Conservation (phyloP, 2,329 filamentous ascomycete species). For the Diaporthe sp. region DNA sequence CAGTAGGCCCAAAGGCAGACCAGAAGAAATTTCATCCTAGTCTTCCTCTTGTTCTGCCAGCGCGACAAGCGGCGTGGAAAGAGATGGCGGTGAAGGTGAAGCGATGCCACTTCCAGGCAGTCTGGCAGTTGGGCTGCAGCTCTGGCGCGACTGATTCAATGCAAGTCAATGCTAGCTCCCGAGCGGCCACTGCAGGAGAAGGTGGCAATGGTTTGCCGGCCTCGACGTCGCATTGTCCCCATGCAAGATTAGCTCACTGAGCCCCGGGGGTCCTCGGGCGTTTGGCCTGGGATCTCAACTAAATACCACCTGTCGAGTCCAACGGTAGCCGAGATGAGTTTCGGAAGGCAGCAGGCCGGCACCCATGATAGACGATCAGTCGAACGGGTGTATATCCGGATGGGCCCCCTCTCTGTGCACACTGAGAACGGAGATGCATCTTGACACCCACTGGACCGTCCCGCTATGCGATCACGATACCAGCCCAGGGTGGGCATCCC, state of each 20-base stretch:
- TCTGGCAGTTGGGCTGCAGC: slow-evolving; percentile 13
- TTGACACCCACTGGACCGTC: background rate
- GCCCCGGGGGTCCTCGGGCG: background rate
- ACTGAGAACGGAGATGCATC: background rate
- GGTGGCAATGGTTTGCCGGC: slow-evolving; percentile 19
- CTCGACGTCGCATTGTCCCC: slow-evolving; percentile 21
- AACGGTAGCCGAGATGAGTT: slow-evolving; percentile 2
- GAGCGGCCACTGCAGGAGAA: slow-evolving; percentile 15
- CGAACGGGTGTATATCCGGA: no score
- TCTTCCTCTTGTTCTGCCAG: slow-evolving; percentile 18
- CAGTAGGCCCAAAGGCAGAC: slow-evolving; percentile 13
- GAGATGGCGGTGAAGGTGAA: slow-evolving; percentile 31
- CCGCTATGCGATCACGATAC: background rate
- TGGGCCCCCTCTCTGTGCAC: background rate
- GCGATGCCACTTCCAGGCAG: slow-evolving; percentile 23
- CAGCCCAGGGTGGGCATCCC: background rate
- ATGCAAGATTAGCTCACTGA: slow-evolving; percentile 24
- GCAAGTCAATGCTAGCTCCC: slow-evolving; percentile 18
- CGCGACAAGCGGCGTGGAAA: slow-evolving; percentile 27
- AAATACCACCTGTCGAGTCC: background rate
- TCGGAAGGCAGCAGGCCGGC: slow-evolving; percentile 1
- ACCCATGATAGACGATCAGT: no score
- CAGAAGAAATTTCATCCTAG: slow-evolving; percentile 1
- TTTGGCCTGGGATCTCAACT: background rate
- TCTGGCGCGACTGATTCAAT: slow-evolving; percentile 12